Evolutionary conservation across 2,329 filamentous ascomycete species (phyloP), one percentile per base, ranked within the genome.

Genomic region (Colletotrichum cordylinicola): DNA sequence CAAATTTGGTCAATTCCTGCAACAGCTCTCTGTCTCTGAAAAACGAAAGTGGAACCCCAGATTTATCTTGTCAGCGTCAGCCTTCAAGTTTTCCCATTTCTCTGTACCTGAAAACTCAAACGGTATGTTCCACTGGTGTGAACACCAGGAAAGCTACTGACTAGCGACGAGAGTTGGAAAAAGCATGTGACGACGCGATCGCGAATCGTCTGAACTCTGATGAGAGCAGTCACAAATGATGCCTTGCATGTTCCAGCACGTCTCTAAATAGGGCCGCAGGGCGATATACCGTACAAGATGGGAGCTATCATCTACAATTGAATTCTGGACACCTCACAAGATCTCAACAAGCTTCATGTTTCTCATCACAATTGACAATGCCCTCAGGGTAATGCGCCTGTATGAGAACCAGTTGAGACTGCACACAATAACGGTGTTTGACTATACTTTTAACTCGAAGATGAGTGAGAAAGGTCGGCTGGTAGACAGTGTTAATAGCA

Each of bases 311-410:
- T n/a, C 5, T 13, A 4, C n/a, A 21, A 35, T 4, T 13, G 6
- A 48, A 13, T 21, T 21, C 8, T n/a, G 39, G 21, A 48, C 9
- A 7, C 10, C 9, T 4, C 43, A 6, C 10, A 48, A 48, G 43
- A 48, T 15, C 21, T 48, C 43, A 21, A 8, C n/a, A 21, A 2
- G 2, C 2, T 13, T 13, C n/a, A 48, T 13, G 0, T 4, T 21
- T 12, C n/a, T 21, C 43, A 13, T 8, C 10, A 48, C n/a, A 21
- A 13, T 10, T 48, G 0, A 48, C 6, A 21, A 3, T 21, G 9
- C 4, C n/a, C 0, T 48, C 43, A 12, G 4, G 0, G n/a, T 2
- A 48, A 48, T 48, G n/a, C 2, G 43, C 18, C 21, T 1, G n/a
- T 13, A 10, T 13, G 6, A 4, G n/a, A 2, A 48, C 21, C 2